These are phyloP conservation scores for Candida khao-thaluensis DNA, from an alignment of 805 yeast genomes.

Conservation along the genomic window DNA sequence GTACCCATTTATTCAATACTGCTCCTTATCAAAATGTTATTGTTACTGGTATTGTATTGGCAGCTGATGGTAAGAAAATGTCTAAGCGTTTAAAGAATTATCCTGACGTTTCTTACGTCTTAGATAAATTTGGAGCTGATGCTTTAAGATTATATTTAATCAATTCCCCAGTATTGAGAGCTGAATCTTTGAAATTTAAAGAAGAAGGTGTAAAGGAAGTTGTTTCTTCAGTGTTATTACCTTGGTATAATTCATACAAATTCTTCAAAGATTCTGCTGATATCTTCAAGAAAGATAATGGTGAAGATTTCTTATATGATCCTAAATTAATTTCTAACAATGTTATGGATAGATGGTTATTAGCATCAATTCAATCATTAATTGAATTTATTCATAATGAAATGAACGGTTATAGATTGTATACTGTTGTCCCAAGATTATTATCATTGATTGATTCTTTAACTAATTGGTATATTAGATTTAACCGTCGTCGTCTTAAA, in stretches of 20 bases:
- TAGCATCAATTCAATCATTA: conserved; percentile 94
- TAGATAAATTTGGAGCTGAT: conserved; percentile 94
- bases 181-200: conserved; percentile 93
- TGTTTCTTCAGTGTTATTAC: conserved; percentile 89
- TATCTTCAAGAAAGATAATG: conserved; percentile 72
- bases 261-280: conserved; percentile 94
- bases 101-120: conserved; percentile 86
- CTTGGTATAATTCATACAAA: conserved; percentile 98
- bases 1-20: conserved; percentile 87
- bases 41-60: conserved; percentile 94
- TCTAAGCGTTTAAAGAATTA: conserved; percentile 96
- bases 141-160: conserved; percentile 93
- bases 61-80: conserved; percentile 99
- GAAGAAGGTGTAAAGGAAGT: conserved; percentile 99
- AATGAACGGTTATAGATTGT: conserved; percentile 86
- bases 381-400: conserved; percentile 82
- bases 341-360: conserved; percentile 96
- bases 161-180: conserved; percentile 95
- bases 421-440: conserved; percentile 93
- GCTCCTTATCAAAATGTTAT: conserved; percentile 95
- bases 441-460: conserved; percentile 86
- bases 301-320: conserved; percentile 71
- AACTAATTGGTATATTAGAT: conserved; percentile 98
- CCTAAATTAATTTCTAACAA: conserved; percentile 64
- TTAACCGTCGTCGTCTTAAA: conserved; percentile 96